Conservation (phyloP, 2,329 filamentous ascomycete species). For the Claviceps capensis region DNA sequence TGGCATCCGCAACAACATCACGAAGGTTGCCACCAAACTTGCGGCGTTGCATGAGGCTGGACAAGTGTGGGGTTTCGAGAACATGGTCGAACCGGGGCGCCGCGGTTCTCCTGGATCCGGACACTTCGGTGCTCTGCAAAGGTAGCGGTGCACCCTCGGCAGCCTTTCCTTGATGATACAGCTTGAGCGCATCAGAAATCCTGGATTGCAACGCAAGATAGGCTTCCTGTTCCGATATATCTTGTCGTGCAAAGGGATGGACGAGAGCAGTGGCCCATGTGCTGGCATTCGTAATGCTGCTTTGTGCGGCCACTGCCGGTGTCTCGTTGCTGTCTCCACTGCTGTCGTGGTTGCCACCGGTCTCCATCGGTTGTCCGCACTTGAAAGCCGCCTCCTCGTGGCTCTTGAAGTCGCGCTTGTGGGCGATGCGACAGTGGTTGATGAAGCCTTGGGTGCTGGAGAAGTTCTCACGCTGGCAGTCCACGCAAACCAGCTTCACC, state of each 20-base stretch:
- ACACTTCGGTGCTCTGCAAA: slow-evolving; percentile 14
- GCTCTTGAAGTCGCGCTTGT: slow-evolving; percentile 85
- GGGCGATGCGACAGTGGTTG: slow-evolving; percentile 94
- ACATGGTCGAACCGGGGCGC: slow-evolving; percentile 33
- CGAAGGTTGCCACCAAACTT: slow-evolving; percentile 48
- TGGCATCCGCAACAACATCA: slow-evolving; percentile 45
- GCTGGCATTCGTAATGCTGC: background rate
- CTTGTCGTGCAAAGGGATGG: slow-evolving; percentile 23
- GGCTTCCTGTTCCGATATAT: slow-evolving; percentile 39
- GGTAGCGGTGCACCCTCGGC: slow-evolving; percentile 34
- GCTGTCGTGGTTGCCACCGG: slow-evolving; percentile 7
- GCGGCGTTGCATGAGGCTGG: slow-evolving; percentile 46
- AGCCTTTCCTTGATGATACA: slow-evolving; percentile 38
- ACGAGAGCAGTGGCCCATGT: slow-evolving; percentile 11
- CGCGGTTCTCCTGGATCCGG: background rate
- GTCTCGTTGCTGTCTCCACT: slow-evolving; percentile 14
- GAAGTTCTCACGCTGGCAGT: slow-evolving; percentile 83
- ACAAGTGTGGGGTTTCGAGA: slow-evolving; percentile 51
- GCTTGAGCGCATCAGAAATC: slow-evolving; percentile 38
- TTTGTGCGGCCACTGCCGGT: background rate
- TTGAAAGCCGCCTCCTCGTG: slow-evolving; percentile 87
- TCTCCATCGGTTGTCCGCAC: slow-evolving; percentile 70
- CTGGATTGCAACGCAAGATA: slow-evolving; percentile 36
- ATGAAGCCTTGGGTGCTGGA: slow-evolving; percentile 98
- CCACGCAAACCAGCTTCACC: slow-evolving; percentile 81